A percentile compares a stretch with the other conserved stretches of the same genome.
These are phyloP conservation scores for Pseudopyricularia javanii DNA, from an alignment of 2,329 filamentous ascomycete genomes.

Conservation along the genomic window DNA sequence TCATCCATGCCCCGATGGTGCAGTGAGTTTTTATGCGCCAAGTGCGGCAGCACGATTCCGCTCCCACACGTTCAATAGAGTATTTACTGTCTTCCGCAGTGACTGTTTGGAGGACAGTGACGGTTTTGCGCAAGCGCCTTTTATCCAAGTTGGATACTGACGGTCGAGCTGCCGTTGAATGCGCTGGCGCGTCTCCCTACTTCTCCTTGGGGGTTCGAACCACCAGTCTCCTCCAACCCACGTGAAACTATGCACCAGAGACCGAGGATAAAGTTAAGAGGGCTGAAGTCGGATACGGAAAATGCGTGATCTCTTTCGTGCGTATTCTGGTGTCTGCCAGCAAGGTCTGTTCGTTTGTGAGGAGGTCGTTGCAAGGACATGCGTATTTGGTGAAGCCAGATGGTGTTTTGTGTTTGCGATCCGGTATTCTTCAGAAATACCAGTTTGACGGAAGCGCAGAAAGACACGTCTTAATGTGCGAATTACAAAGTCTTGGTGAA, in stretches of 20 bases:
- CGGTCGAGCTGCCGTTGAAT: neutral
- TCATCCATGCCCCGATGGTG: constrained; percentile 63
- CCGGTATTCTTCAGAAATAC: neutral
- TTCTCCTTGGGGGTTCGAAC: neutral
- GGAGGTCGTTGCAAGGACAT: neutral
- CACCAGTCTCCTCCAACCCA: neutral
- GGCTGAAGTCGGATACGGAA: neutral
- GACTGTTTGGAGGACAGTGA: neutral
- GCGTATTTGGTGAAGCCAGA: neutral
- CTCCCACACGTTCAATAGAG: neutral
- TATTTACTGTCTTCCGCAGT: neutral
- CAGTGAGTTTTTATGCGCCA: constrained; percentile 34
- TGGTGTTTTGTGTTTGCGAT: neutral
- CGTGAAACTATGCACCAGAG: neutral
- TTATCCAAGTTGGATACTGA: neutral
- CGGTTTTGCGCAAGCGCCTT: neutral
- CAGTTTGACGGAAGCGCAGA: neutral
- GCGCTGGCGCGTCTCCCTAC: neutral
- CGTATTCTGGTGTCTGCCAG: neutral
- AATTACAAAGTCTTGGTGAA: neutral
- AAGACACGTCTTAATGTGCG: neutral
- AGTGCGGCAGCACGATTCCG: neutral
- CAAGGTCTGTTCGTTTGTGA: neutral
- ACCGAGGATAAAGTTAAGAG: neutral
- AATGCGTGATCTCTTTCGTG: neutral